Evolutionary conservation across 176 grass and related monocot genomes (phyloP).

Genomic region (Cenchrus fungigraminus): DNA sequence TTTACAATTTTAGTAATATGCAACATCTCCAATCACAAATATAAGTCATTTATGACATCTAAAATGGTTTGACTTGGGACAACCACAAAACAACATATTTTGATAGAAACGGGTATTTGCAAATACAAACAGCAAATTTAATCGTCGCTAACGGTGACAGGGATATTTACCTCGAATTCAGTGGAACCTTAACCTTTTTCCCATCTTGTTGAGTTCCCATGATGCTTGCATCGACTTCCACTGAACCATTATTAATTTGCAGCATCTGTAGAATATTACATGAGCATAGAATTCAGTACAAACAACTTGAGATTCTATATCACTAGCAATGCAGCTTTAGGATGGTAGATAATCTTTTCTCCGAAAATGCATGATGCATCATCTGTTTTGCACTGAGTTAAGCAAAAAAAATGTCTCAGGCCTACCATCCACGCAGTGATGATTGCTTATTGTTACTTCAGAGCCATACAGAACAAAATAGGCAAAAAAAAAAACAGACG

Average conservation of each 20-base stretch:
- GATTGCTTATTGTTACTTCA: conserved; percentile 5
- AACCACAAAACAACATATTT: background rate
- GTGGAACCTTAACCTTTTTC: conserved; percentile 89
- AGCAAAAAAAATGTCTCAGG: background rate
- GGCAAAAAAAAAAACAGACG: background rate
- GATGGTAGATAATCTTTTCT: background rate
- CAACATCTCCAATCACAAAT: background rate
- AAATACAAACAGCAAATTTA: too few relatives aligned
- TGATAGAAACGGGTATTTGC: background rate
- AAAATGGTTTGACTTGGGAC: conserved; percentile 9
- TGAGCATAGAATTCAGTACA: conserved; percentile 18
- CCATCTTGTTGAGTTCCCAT: conserved; percentile 86
- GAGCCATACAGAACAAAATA: conserved; percentile 17
- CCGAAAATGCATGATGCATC: too few relatives aligned
- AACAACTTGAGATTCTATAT: conserved; percentile 12
- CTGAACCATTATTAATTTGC: conserved; percentile 87
- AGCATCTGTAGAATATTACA: conserved; percentile 63
- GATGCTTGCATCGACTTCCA: conserved; percentile 83
- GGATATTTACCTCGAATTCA: conserved; percentile 78
- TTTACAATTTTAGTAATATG: conserved; percentile 1
- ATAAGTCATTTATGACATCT: background rate
- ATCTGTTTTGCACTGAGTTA: conserved; percentile 4
- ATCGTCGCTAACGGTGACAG: background rate
- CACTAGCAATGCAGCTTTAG: background rate
- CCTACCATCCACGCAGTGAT: background rate